Conservation (phyloP, 768 basidiomycete species). For the Phaeotremella skinneri region DNA sequence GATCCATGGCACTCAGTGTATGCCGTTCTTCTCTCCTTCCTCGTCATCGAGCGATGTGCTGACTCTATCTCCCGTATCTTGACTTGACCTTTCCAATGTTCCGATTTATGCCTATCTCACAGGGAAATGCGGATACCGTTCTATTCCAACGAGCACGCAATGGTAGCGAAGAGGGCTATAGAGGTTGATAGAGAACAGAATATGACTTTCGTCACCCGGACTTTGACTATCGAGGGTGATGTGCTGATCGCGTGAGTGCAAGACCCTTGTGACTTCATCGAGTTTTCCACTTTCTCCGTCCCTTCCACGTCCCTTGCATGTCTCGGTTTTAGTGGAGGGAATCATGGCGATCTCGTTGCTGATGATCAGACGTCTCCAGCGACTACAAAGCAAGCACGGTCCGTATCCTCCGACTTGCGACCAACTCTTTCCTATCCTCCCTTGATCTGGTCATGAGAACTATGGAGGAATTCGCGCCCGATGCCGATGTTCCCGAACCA, state of each 20-base stretch:
- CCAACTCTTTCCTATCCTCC: conserved; percentile 86
- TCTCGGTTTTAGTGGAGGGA: too few relatives aligned
- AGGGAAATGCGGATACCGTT: conserved; percentile 78
- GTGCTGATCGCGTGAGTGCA: conserved; percentile 70
- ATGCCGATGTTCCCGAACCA: conserved; percentile 53
- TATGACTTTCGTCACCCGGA: conserved; percentile 71
- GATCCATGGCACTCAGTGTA: conserved; percentile 20
- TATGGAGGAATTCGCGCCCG: conserved; percentile 72
- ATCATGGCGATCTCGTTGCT: too few relatives aligned
- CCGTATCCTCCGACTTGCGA: conserved; percentile 75
- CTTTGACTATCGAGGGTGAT: conserved; percentile 65
- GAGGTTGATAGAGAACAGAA: conserved; percentile 85
- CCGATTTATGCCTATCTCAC: background rate
- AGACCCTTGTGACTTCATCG: background rate
- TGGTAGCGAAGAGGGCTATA: conserved; percentile 76
- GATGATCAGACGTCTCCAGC: conserved; percentile 58
- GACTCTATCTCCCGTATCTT: background rate
- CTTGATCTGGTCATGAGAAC: conserved; percentile 81
- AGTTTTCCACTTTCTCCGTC: too few relatives aligned
- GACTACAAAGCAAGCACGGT: conserved; percentile 65
- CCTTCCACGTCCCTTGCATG: too few relatives aligned
- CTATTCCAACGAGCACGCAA: conserved; percentile 67
- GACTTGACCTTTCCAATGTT: background rate
- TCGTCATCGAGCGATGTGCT: too few relatives aligned
- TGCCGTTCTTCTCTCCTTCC: background rate